Base-by-base conservation (phyloP, 352 stramenopile species). In the Phytophthora multivora region DNA sequence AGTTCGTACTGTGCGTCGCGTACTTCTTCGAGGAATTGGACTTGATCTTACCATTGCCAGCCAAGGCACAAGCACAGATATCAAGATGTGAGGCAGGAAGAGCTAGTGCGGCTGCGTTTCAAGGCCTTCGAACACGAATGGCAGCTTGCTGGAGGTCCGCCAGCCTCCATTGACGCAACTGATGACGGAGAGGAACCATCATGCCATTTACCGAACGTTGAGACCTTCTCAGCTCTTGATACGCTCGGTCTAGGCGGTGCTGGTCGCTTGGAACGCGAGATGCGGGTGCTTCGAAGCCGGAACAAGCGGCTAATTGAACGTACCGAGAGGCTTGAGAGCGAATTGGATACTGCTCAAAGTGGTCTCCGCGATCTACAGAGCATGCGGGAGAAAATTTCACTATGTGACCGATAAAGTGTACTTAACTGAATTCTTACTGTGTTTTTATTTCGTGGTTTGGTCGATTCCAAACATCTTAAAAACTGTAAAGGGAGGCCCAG, bases 331-430 rank as follows among this genome's bases (percentile, higher is more conserved):
- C 67, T 93, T 0, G 82, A 93, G 39, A 55, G 66, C 5, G 83
- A 93, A 50, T 18, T 93, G 3, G 59, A 86, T 33, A 60, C 59
- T 5, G 78, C 81, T 26, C 69, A 77, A 63, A 66, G 28, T 18
- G 74, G 59, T 0, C 59, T 91, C 10, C 74, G 66, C 23, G 85
- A 95, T 19, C 72, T 89, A 23, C 82, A 92, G 46, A 69, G 48
- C 7, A 77, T 95, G 42, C 92, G 91, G 10, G 80, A 89, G 58
- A 83, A 91, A 40, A n/a, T n/a, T n/a, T n/a, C n/a, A n/a, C n/a
- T n/a, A n/a, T n/a, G n/a, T n/a, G n/a, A n/a, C n/a, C n/a, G n/a
- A n/a, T n/a, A n/a, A n/a, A n/a, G n/a, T n/a, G n/a, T n/a, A n/a
- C n/a, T n/a, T n/a, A n/a, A n/a, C n/a, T n/a, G n/a, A n/a, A n/a